Conservation (phyloP, 345 rosid genomes). For the Eucalyptus caleyi region DNA sequence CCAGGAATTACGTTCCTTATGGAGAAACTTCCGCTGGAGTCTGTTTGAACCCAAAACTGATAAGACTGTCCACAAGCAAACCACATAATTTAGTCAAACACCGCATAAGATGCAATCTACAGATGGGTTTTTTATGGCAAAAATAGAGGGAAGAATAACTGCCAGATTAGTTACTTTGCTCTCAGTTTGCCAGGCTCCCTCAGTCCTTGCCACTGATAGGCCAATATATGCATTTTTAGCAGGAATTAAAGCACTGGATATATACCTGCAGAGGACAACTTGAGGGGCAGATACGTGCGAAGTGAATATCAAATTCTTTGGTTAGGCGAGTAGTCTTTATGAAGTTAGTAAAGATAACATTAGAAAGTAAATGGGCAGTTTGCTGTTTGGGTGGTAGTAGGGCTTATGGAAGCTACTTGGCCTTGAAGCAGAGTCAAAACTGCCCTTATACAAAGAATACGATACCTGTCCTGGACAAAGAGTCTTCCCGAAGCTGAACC, state of each 20-base stretch:
- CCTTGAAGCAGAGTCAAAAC: not conserved
- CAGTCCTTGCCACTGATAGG: conserved; percentile 10
- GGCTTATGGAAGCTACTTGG: not conserved
- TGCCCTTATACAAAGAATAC: not conserved
- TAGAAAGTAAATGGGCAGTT: not conserved
- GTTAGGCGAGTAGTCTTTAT: not conserved
- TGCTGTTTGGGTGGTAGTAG: not conserved
- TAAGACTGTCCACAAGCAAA: not conserved
- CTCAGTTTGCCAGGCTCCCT: conserved; percentile 25
- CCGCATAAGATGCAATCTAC: not conserved
- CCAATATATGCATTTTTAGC: conserved; percentile 17
- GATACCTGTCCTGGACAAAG: conserved; percentile 12
- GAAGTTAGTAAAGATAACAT: not conserved
- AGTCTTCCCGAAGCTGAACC: conserved; percentile 19
- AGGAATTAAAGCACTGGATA: conserved; percentile 16
- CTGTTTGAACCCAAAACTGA: conserved; percentile 28
- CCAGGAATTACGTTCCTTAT: conserved; percentile 18
- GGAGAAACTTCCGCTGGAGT: conserved; percentile 18
- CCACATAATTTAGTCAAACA: not conserved
- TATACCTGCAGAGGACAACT: not conserved
- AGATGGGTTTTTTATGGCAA: not conserved
- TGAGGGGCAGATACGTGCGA: not conserved
- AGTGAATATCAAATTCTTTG: not conserved
- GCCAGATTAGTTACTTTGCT: conserved; percentile 9
- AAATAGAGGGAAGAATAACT: not conserved